Percentiles rank a stretch among this genome's conserved stretches.
These are phyloP conservation scores for Lentinula lateritia DNA, from an alignment of 768 basidiomycete species.

Conservation along the genomic window DNA sequence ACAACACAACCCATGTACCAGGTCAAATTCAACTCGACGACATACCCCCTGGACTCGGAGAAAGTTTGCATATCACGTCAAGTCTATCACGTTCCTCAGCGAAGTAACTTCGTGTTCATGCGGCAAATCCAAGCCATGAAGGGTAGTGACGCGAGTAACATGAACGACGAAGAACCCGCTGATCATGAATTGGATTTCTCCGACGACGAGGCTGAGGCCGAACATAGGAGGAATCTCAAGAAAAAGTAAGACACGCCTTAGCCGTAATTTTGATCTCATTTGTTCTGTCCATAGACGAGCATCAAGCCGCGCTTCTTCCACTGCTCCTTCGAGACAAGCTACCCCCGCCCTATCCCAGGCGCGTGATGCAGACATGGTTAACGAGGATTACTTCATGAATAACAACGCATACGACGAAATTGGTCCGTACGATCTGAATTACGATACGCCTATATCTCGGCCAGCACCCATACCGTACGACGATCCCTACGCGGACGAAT, in stretches of 20 bases:
- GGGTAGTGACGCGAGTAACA: constrained; percentile 92
- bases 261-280: background rate
- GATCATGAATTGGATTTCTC: constrained; percentile 92
- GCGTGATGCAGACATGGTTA: constrained; percentile 48
- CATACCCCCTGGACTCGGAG: constrained; percentile 53
- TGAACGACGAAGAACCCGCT: constrained; percentile 89
- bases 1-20: constrained; percentile 88
- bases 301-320: constrained; percentile 43
- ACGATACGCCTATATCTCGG: constrained; percentile 47
- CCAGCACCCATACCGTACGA: constrained; percentile 70
- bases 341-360: constrained; percentile 50
- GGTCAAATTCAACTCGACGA: constrained; percentile 63
- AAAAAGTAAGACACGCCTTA: constrained; percentile 40
- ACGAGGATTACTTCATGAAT: constrained; percentile 37
- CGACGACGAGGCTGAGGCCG: constrained; percentile 88
- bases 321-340: constrained; percentile 46
- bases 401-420: constrained; percentile 62
- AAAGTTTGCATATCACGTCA: constrained; percentile 50
- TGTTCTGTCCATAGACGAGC: constrained; percentile 37
- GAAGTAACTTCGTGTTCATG: constrained; percentile 82
- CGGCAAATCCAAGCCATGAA: constrained; percentile 62
- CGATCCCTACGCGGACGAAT: constrained; percentile 62
- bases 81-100: constrained; percentile 78
- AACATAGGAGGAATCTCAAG: constrained; percentile 57
- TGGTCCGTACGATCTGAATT: constrained; percentile 67